A percentile compares a stretch with the other conserved stretches of the same genome.
Conservation (phyloP, 805 yeast species). For the Wilhelminamyces savonicus region DNA sequence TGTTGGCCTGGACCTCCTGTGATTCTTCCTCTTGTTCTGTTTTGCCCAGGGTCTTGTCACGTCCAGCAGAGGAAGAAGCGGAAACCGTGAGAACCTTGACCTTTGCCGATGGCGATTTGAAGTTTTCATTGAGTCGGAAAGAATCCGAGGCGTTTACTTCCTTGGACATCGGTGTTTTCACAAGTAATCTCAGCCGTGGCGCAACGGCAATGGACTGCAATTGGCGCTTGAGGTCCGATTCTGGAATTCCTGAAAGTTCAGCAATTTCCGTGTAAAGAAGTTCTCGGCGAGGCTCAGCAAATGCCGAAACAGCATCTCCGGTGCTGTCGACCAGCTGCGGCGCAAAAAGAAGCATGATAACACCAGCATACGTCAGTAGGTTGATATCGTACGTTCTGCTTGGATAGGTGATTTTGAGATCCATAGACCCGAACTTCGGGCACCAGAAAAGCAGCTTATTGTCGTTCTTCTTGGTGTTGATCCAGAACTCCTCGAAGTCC, state of each 20-base stretch:
- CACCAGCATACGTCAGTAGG: constrained; percentile 76
- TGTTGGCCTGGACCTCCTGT: constrained; percentile 45
- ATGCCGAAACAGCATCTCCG: constrained; percentile 30
- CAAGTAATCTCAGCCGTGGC: constrained; percentile 68
- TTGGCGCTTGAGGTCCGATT: constrained; percentile 66
- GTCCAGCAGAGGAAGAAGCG: constrained; percentile 27
- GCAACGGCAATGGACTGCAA: constrained; percentile 81
- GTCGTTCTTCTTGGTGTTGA: constrained; percentile 31
- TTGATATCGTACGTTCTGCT: constrained; percentile 69
- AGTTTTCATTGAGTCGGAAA: constrained; percentile 62
- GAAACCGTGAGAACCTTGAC: constrained; percentile 73
- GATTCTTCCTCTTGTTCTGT: constrained; percentile 50
- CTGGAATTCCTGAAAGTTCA: constrained; percentile 66
- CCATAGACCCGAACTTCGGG: constrained; percentile 77
- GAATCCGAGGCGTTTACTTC: constrained; percentile 58
- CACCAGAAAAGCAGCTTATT: constrained; percentile 59
- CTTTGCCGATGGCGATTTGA: constrained; percentile 60
- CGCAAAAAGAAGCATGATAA: constrained; percentile 66
- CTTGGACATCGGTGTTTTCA: constrained; percentile 69
- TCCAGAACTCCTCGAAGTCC: constrained; percentile 38
- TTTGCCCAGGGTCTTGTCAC: no score
- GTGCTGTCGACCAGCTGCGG: constrained; percentile 29
- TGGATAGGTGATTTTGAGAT: constrained; percentile 64
- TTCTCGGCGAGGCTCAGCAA: constrained; percentile 42
- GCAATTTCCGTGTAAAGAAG: constrained; percentile 58